Evolutionary conservation across 225 moss, liverwort and hornwort genomes (phyloP).

Genomic region (Ulota crispa): DNA sequence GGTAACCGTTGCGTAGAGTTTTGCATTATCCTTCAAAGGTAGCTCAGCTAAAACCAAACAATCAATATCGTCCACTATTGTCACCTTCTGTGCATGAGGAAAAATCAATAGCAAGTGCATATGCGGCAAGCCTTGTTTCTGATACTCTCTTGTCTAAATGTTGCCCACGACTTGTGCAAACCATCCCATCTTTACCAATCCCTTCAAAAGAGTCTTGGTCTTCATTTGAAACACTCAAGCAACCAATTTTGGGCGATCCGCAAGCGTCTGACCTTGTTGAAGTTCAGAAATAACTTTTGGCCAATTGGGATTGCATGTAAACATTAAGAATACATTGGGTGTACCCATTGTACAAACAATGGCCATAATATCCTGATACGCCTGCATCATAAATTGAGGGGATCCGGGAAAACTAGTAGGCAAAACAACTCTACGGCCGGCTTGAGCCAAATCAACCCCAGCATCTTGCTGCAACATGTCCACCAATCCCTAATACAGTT

Average conservation of each 20-base stretch:
- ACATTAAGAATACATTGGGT: not conserved
- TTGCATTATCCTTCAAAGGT: no score
- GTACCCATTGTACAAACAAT: not conserved
- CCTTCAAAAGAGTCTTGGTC: no score
- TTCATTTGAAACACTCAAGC: not conserved
- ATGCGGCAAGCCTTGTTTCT: no score
- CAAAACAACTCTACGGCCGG: not conserved
- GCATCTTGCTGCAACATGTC: not conserved
- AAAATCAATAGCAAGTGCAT: no score
- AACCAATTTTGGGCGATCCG: not conserved
- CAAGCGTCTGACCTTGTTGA: not conserved
- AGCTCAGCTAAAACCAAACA: no score
- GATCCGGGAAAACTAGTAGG: not conserved
- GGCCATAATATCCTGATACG: not conserved
- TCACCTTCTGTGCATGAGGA: no score
- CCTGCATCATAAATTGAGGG: not conserved
- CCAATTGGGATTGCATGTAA: not conserved
- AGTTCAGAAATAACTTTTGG: not conserved
- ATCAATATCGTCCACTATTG: no score
- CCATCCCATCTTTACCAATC: no score
- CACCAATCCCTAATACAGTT: not conserved
- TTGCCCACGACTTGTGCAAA: no score
- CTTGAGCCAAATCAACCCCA: not conserved
- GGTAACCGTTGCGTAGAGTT: no score
- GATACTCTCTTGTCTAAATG: no score